A percentile compares a stretch with the other conserved stretches of the same genome.
These are phyloP conservation scores for Coemansia sp. DNA, from an alignment of 192 early-diverging fungal species.

Conservation along the genomic window DNA sequence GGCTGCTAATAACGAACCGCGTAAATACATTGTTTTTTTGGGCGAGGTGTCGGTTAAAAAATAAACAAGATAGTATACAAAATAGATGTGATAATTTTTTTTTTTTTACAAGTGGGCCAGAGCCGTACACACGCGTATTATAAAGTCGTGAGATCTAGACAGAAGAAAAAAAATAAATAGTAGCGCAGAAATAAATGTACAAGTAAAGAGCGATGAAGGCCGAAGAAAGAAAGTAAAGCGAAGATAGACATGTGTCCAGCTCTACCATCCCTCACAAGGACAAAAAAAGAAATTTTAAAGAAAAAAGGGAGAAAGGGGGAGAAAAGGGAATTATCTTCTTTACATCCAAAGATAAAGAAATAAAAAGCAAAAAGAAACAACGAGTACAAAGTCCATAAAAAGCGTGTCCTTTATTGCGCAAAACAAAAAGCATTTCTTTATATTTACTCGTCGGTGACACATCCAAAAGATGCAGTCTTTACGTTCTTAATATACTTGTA, in stretches of 20 bases:
- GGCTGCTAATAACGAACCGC: constrained; percentile 6
- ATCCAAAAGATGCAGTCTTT: constrained; percentile 77
- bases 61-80: not conserved
- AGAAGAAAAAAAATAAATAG: not conserved
- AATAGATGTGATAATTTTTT: not conserved
- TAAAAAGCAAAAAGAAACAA: not conserved
- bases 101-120: not conserved
- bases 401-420: not conserved
- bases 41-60: not conserved
- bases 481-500: constrained; percentile 93
- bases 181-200: not conserved
- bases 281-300: not conserved
- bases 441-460: constrained; percentile 81
- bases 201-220: not conserved
- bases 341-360: not conserved
- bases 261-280: not conserved
- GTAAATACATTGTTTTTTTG: not conserved
- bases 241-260: not conserved
- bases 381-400: not conserved
- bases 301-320: not conserved
- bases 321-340: not conserved
- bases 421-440: not conserved
- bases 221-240: constrained; percentile 6
- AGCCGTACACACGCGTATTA: no score
- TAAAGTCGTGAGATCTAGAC: not conserved